Percentiles rank a stretch among this genome's conserved stretches.
phyloP scores from a whole-genome alignment of 225 moss, liverwort and hornwort genomes.

The Ulota crispa region DNA sequence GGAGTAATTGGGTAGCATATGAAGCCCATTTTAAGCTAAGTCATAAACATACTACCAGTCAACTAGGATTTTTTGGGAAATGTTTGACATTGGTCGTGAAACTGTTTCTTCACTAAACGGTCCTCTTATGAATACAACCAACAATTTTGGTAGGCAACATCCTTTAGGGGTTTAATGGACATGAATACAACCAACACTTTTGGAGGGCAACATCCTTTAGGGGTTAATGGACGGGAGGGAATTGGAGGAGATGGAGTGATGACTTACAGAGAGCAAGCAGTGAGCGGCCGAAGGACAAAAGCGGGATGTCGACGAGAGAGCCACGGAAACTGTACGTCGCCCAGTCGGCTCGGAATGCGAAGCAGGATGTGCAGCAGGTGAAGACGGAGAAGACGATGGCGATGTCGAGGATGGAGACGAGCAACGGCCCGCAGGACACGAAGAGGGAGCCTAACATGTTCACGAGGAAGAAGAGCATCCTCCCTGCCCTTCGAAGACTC shows the following conservation, averaged over 20 bases:
- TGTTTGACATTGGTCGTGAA: too few species aligned
- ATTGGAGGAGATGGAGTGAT: neutral
- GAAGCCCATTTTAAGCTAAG: too few species aligned
- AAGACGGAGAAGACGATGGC: constrained; percentile 37
- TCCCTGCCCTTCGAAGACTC: constrained; percentile 46
- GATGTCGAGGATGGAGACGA: constrained; percentile 53
- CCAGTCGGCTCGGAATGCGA: constrained; percentile 58
- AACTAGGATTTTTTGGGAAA: too few species aligned
- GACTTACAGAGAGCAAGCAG: constrained; percentile 54
- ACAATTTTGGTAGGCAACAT: too few species aligned
- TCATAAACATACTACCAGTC: too few species aligned
- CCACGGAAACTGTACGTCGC: constrained; percentile 54
- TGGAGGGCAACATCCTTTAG: too few species aligned
- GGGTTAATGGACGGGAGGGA: too few species aligned
- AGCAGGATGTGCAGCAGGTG: constrained; percentile 54
- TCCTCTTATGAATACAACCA: too few species aligned
- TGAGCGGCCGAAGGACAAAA: constrained; percentile 52
- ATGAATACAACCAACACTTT: too few species aligned
- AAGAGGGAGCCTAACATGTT: constrained; percentile 58
- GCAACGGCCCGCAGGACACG: constrained; percentile 50
- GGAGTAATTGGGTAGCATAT: too few species aligned
- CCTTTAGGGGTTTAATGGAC: too few species aligned
- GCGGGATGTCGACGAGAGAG: constrained; percentile 57
- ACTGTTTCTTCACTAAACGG: too few species aligned
- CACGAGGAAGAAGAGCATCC: constrained; percentile 52